phyloP scores from a whole-genome alignment of 441 rosid genomes.

The Euphorbia celastroides region DNA sequence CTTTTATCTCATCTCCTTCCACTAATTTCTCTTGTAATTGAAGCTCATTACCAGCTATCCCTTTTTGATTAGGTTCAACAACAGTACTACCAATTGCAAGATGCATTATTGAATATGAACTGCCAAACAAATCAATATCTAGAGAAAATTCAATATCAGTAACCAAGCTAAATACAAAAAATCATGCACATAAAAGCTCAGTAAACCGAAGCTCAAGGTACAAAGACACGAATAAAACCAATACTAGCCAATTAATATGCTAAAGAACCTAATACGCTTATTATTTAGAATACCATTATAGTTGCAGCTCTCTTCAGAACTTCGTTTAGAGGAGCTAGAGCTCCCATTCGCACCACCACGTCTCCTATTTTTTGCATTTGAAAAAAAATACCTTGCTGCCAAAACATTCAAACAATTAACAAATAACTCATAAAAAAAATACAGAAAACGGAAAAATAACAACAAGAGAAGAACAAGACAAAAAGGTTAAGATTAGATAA shows the following conservation, averaged over 20 bases:
- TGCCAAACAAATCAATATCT: too few species aligned
- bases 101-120: too few species aligned
- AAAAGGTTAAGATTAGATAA: not conserved
- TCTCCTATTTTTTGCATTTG: constrained; percentile 49
- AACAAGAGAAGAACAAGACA: not conserved
- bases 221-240: too few species aligned
- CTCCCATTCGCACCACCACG: constrained; percentile 45
- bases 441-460: not conserved
- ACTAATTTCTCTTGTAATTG: too few species aligned
- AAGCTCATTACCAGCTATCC: too few species aligned
- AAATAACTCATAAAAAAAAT: not conserved
- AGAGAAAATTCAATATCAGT: too few species aligned
- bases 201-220: too few species aligned
- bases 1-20: too few species aligned
- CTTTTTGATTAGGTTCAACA: too few species aligned
- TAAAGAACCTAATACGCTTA: not conserved
- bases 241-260: not conserved
- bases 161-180: too few species aligned
- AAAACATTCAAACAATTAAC: constrained; percentile 7
- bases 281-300: constrained; percentile 37
- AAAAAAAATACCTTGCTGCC: constrained; percentile 41
- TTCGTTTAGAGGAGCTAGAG: constrained; percentile 51
- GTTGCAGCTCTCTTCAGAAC: constrained; percentile 50
- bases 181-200: too few species aligned
- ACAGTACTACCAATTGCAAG: too few species aligned